phyloP scores from a whole-genome alignment of 805 yeast genomes.

The Ogataea angusta region DNA sequence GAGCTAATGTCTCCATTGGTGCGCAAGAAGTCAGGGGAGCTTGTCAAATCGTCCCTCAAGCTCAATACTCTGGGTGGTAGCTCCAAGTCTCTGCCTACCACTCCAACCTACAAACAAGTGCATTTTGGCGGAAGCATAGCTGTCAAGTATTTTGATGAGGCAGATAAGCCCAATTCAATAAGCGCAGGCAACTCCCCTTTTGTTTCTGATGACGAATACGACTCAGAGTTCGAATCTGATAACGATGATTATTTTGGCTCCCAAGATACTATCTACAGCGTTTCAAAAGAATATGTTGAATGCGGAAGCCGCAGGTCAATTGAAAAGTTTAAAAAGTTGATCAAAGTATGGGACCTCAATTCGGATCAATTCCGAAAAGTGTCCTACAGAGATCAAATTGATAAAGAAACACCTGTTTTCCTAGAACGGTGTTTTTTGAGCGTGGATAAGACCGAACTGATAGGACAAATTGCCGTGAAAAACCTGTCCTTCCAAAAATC shows the following conservation, averaged over 20 bases:
- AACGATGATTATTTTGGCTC: slow-evolving; percentile 9
- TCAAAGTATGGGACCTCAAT: slow-evolving; percentile 44
- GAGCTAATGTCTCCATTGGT: slow-evolving; percentile 41
- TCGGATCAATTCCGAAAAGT: slow-evolving; percentile 41
- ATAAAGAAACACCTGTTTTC: slow-evolving; percentile 47
- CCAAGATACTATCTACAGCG: slow-evolving; percentile 14
- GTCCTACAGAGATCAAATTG: slow-evolving; percentile 42
- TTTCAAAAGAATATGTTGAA: slow-evolving; percentile 19
- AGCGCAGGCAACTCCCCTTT: slow-evolving; percentile 63
- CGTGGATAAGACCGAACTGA: slow-evolving; percentile 52
- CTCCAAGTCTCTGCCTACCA: slow-evolving; percentile 44
- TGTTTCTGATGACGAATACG: slow-evolving; percentile 32
- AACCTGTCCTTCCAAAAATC: slow-evolving; percentile 67
- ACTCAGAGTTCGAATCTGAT: slow-evolving; percentile 22
- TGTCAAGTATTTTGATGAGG: slow-evolving; percentile 67
- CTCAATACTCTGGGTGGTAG: slow-evolving; percentile 28
- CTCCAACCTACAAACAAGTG: slow-evolving; percentile 68
- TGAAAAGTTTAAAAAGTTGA: slow-evolving; percentile 21
- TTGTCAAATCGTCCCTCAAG: slow-evolving; percentile 72
- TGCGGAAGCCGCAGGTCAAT: slow-evolving; percentile 15
- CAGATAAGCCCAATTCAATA: slow-evolving; percentile 76
- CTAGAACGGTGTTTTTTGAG: slow-evolving; percentile 63
- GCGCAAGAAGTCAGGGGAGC: slow-evolving; percentile 86
- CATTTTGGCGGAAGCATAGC: slow-evolving; percentile 79
- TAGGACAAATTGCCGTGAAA: slow-evolving; percentile 76